Evolutionary conservation across 768 basidiomycete species (phyloP).

Genomic region (Lactifluus rugatus): DNA sequence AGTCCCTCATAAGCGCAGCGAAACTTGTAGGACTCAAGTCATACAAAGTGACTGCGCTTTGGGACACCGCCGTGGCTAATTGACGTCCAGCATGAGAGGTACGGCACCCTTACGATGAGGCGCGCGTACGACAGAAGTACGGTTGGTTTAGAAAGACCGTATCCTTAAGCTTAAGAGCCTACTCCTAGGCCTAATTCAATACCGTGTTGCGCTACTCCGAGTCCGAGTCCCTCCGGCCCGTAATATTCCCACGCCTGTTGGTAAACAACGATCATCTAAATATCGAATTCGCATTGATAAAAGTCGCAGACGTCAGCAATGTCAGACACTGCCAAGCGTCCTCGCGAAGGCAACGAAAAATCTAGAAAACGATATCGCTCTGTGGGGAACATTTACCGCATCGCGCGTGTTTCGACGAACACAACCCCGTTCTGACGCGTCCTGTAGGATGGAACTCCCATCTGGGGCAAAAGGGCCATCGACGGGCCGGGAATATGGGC

Average conservation of each 20-base stretch:
- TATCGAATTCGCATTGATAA: background rate
- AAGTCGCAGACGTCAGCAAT: background rate
- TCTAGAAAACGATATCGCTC: conserved; percentile 7
- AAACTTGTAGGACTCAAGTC: no score
- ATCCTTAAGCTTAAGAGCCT: no score
- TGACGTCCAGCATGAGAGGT: no score
- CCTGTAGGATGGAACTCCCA: conserved; percentile 52
- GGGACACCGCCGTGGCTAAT: no score
- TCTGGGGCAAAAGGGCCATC: conserved; percentile 54
- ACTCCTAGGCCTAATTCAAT: no score
- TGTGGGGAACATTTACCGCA: background rate
- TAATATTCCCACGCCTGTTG: background rate
- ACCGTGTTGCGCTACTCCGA: no score
- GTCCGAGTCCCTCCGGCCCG: background rate
- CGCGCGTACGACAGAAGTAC: background rate
- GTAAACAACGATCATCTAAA: background rate
- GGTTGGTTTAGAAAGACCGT: no score
- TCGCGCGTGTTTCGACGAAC: background rate
- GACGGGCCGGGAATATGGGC: conserved; percentile 84
- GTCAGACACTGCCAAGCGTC: background rate
- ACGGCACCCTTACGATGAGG: no score
- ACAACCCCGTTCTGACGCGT: background rate
- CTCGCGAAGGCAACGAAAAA: background rate
- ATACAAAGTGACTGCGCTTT: no score
- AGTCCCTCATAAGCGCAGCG: no score